Evolutionary conservation across 495 filamentous ascomycete genomes (phyloP), one percentile per base, ranked within the genome.

Genomic region (Neohortaea acidophila): DNA sequence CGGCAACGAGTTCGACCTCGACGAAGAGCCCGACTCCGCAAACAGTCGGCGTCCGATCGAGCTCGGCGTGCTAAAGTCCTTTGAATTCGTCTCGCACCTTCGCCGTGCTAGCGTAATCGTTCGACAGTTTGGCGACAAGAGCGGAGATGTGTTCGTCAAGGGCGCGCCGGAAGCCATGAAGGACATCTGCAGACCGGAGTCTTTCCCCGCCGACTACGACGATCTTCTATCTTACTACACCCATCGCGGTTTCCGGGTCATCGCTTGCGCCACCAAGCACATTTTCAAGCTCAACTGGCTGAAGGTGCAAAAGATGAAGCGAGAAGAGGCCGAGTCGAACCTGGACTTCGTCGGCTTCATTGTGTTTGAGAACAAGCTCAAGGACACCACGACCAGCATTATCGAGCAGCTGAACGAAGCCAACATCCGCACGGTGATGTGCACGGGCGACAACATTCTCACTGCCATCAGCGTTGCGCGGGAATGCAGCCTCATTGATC

Each of bases 291-390:
- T 94, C 14, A 85, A 77, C 47, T 94, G 84, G 89, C 75, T 87
- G 40, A 92, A 85, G 55, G 78, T 84, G 10, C 84, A 94, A 53
- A 93, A 89, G 60, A 83, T 96, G 74, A 81, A 74, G 38, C 79
- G 91, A 10, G 57, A 69, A 10, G 79, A 93, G 28, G 85, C 81
- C 13, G 91, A 99, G 55, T 74, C 69, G 2, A 65, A 75, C 41
- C 67, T 99, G 3, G 71, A 81, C 13, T 94, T 99, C 47, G 62
- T 87, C 29, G 91, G 89, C 13, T 96, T 99, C 56, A 96, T 96
- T 49, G 77, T 99, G 22, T 99, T 99, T 53, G 87, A 99, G 57
- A 99, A 99, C 52, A 99, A 96, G 61, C 58, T 99, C 45, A 99
- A 99, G 57, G 72, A 78, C 14, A 79, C 68, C 23, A 94, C 85